Evolutionary conservation across 495 filamentous ascomycete species (phyloP).

Genomic region (Penicillium mononematosum): DNA sequence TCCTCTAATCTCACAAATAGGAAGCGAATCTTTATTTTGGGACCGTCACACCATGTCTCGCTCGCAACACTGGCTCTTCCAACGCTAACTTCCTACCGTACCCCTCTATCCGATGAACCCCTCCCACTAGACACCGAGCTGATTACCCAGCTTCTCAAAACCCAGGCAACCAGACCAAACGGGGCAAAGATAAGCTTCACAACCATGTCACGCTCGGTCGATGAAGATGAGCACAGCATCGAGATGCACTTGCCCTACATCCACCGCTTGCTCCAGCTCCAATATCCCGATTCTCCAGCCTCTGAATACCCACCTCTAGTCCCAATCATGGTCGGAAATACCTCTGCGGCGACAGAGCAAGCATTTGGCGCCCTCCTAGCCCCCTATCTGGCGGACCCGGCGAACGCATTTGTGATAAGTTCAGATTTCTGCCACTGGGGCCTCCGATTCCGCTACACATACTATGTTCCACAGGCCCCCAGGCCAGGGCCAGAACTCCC

Average conservation of each 20-base stretch:
- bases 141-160: constrained; percentile 60
- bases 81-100: constrained; percentile 70
- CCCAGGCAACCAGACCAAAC: constrained; percentile 35
- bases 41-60: constrained; percentile 88
- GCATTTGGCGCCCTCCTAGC: constrained; percentile 69
- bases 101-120: constrained; percentile 76
- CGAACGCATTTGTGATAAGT: constrained; percentile 80
- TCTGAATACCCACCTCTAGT: constrained; percentile 69
- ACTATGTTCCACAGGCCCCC: constrained; percentile 60
- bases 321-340: constrained; percentile 86
- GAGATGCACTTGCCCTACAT: constrained; percentile 97
- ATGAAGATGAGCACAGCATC: constrained; percentile 90
- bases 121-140: constrained; percentile 69
- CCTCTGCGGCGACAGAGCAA: constrained; percentile 62
- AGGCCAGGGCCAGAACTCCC: constrained; percentile 42
- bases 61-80: constrained; percentile 77
- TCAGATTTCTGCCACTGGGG: constrained; percentile 99
- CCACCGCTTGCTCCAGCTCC: constrained; percentile 66
- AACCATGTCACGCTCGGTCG: constrained; percentile 65
- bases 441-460: constrained; percentile 78
- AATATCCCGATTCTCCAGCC: constrained; percentile 36
- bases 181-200: constrained; percentile 56
- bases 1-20: constrained; percentile 37
- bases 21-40: constrained; percentile 90
- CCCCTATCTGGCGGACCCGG: constrained; percentile 72